Evolutionary conservation across 2,329 filamentous ascomycete genomes (phyloP), one percentile per base, ranked within the genome.

Genomic region (Helminthosporium solani): DNA sequence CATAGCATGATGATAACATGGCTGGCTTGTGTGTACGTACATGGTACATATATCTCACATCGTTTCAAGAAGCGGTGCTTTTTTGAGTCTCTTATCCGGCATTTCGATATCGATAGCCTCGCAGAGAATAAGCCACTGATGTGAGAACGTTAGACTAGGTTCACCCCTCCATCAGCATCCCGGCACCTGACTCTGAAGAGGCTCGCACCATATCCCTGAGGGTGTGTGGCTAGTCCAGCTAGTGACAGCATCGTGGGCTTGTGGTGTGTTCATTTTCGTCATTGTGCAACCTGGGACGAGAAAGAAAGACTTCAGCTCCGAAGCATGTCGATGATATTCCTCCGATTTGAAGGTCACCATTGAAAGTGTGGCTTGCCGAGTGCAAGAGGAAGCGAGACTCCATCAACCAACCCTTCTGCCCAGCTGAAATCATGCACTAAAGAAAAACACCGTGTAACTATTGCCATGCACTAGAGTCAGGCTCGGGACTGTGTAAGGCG

Each of bases 391-490:
- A 39, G 54, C 47, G 33, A 51, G 44, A 40, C 35, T 45, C 44
- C 31, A 25, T 25, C 50, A 52, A 50, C 49, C 59, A 49, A 54
- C 44, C 39, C 56, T 57, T 50, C 57, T 58, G 40, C 49, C 43
- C 50, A 54, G 49, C 51, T 56, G 49, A 25, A 39, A 27, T 37
- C 43, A 30, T 36, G 47, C 33, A 18, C 28, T 14, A 21, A 34
- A 35, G 31, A 39, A 44, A 42, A 42, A 15, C 47, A 44, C 40
- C 46, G 27, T 46, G 43, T 39, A 36, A 31, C 35, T 14, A 42
- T 33, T 12, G 18, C 14, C 37, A 23, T 41, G 37, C 43, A 34
- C 34, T 38, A n/a, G 35, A 40, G 38, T n/a, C 14, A 27, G 5
- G 40, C 40, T 35, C 36, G 42, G 41, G 25, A 19, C 21, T n/a